Evolutionary conservation across 495 filamentous ascomycete species (phyloP).

Genomic region (Aspergillus bertholletiae): DNA sequence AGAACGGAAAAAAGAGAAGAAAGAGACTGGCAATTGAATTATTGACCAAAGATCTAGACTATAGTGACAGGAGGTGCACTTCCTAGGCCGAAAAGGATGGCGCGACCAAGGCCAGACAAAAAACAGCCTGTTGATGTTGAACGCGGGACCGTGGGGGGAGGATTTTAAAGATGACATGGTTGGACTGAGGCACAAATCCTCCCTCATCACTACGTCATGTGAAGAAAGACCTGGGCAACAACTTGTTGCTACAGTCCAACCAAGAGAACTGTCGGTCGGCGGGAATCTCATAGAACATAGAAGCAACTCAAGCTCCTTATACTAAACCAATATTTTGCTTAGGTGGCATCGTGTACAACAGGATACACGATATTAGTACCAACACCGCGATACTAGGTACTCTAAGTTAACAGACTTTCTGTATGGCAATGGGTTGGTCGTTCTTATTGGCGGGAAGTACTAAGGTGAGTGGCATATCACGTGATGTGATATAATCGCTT

Average conservation of each 20-base stretch:
- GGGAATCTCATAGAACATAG: not conserved
- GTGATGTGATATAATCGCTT: not conserved
- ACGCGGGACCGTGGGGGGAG: not conserved
- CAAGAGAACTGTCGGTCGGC: too few species aligned
- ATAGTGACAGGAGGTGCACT: not conserved
- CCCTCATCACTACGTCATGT: conserved; percentile 35
- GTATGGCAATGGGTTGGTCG: not conserved
- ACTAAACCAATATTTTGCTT: not conserved
- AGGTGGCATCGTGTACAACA: not conserved
- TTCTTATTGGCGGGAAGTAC: not conserved
- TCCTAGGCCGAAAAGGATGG: not conserved
- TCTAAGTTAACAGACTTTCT: not conserved
- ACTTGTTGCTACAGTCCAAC: too few species aligned
- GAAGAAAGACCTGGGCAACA: conserved; percentile 14
- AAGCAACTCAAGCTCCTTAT: not conserved
- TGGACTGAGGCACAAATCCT: not conserved
- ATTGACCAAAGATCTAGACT: not conserved
- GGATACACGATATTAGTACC: too few species aligned
- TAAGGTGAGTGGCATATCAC: not conserved
- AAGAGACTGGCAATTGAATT: not conserved
- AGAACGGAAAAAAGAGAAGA: conserved; percentile 18
- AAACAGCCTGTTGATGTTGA: not conserved
- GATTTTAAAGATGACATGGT: not conserved
- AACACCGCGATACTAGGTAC: too few species aligned
- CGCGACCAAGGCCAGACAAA: not conserved